These are phyloP conservation scores for Carex arenaria DNA, from an alignment of 202 grass and related monocot genomes.

Conservation along the genomic window DNA sequence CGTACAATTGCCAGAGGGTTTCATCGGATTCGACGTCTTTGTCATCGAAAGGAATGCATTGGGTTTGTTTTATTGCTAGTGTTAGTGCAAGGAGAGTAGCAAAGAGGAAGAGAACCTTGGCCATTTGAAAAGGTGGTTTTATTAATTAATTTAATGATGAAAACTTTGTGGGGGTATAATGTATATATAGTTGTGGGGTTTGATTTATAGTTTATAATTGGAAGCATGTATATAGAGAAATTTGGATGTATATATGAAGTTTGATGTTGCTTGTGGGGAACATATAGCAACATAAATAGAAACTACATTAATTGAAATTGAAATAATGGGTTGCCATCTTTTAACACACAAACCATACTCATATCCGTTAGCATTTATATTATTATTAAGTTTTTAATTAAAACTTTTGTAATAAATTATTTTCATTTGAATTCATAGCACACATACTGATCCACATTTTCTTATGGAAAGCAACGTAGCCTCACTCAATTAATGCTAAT, in stretches of 20 bases:
- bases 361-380: not conserved
- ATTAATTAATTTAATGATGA: not conserved
- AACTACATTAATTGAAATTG: not conserved
- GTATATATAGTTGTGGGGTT: not conserved
- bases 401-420: not conserved
- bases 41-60: slow-evolving; percentile 34
- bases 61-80: slow-evolving; percentile 4
- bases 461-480: too few relatives aligned
- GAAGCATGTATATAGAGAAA: not conserved
- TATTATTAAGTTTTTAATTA: not conserved
- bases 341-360: not conserved
- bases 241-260: not conserved
- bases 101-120: slow-evolving; percentile 9
- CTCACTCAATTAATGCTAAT: too few relatives aligned
- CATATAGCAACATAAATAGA: not conserved
- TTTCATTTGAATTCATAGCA: not conserved
- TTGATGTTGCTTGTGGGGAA: slow-evolving; percentile 22
- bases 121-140: slow-evolving; percentile 6
- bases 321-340: not conserved
- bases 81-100: not conserved
- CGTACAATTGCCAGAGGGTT: slow-evolving; percentile 37
- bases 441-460: too few relatives aligned
- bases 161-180: not conserved
- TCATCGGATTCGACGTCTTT: slow-evolving; percentile 45
- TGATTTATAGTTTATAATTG: slow-evolving; percentile 25